A percentile compares a stretch with the other conserved stretches of the same genome.
These are phyloP conservation scores for Laetiporus sulphureus DNA, from an alignment of 1,284 basidiomycete species.

Conservation along the genomic window DNA sequence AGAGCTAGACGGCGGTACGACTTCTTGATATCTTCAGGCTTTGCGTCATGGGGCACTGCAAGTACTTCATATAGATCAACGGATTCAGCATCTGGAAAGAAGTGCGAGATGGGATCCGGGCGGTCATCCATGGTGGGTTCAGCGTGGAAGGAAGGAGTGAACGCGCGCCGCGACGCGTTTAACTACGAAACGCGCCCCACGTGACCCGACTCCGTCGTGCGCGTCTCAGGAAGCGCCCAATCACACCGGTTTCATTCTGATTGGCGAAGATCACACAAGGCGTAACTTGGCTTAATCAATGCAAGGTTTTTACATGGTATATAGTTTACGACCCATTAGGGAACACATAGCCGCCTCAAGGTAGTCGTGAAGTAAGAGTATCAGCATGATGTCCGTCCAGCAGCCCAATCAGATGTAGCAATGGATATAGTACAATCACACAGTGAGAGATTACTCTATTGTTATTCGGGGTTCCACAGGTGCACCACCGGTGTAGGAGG, in stretches of 20 bases:
- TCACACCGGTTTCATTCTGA: too few relatives aligned
- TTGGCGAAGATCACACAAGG: too few relatives aligned
- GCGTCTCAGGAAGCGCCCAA: too few relatives aligned
- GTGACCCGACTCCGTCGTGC: too few relatives aligned
- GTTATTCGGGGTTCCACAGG: conserved; percentile 39
- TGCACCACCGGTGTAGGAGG: conserved; percentile 27
- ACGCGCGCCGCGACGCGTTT: conserved; percentile 14
- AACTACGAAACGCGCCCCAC: conserved; percentile 11
- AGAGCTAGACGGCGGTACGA: conserved; percentile 84
- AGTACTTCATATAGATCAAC: conserved; percentile 78
- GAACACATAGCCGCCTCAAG: neutral
- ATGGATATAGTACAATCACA: neutral
- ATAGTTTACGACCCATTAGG: too few relatives aligned
- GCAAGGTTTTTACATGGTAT: too few relatives aligned
- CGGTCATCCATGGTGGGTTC: conserved; percentile 32
- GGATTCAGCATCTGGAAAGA: conserved; percentile 66
- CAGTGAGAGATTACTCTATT: conserved; percentile 36
- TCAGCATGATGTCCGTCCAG: neutral
- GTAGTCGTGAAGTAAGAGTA: neutral
- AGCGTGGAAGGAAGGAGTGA: conserved; percentile 23
- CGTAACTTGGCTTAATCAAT: too few relatives aligned
- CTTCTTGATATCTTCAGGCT: conserved; percentile 67
- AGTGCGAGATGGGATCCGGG: conserved; percentile 68
- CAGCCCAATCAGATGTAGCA: too few relatives aligned
- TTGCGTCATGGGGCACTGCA: conserved; percentile 45